These are phyloP conservation scores for Lasiodiplodia citricola DNA, from an alignment of 2,329 filamentous ascomycete species.

Conservation along the genomic window DNA sequence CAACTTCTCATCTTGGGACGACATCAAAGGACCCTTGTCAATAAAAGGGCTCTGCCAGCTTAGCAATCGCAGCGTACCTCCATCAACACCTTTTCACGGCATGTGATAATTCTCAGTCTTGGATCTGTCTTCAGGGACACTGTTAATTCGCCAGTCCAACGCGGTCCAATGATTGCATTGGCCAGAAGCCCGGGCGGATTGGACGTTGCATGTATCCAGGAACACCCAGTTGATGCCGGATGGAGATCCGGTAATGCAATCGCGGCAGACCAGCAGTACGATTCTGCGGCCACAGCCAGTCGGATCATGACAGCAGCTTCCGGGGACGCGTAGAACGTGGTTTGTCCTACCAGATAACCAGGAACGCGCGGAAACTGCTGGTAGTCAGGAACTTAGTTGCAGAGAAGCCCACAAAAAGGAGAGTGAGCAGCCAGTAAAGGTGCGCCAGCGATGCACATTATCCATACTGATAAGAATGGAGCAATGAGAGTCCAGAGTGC, in stretches of 20 bases:
- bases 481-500: slow-evolving; percentile 4
- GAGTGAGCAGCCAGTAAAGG: not conserved
- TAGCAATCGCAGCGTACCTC: not conserved
- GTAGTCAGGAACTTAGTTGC: not conserved
- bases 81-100: not conserved
- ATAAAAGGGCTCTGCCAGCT: not conserved
- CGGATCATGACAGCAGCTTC: not conserved
- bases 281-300: slow-evolving; percentile 1
- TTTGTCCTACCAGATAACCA: slow-evolving; percentile 15
- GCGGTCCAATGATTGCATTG: not conserved
- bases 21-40: not conserved
- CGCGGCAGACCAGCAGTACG: not conserved
- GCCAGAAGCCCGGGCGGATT: not conserved
- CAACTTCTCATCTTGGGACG: not conserved
- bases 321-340: not conserved
- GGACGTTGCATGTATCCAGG: not conserved
- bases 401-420: not conserved
- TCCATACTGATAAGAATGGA: slow-evolving; percentile 15
- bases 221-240: slow-evolving; percentile 9
- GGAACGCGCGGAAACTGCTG: slow-evolving; percentile 11
- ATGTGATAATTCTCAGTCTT: not conserved
- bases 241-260: slow-evolving; percentile 11
- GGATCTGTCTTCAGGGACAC: not conserved
- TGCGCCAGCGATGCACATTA: slow-evolving; percentile 2
- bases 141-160: not conserved